phyloP scores from a whole-genome alignment of 345 rosid species.

The Cardiospermum halicacabum region DNA sequence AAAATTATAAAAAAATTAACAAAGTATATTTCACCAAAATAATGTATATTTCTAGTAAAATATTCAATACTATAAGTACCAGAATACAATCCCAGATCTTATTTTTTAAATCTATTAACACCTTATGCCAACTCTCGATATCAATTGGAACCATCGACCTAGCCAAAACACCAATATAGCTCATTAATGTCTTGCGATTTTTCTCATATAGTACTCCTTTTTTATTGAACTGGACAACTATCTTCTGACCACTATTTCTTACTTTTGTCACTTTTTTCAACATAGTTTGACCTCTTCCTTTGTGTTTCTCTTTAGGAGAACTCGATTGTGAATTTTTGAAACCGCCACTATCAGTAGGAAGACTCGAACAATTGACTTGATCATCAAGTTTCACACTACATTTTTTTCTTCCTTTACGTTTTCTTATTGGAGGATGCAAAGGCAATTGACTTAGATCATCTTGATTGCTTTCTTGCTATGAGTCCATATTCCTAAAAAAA shows the following conservation, averaged over 20 bases:
- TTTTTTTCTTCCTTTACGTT: too few species aligned
- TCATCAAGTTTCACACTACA: too few species aligned
- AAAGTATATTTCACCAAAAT: too few species aligned
- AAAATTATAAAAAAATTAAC: background rate
- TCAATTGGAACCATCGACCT: background rate
- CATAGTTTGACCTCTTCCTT: too few species aligned
- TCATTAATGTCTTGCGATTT: background rate
- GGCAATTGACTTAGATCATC: too few species aligned
- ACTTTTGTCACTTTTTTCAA: background rate
- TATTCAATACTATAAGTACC: background rate
- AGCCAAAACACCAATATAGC: background rate
- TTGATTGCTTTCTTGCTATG: too few species aligned
- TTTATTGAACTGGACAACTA: background rate
- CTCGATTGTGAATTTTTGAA: too few species aligned
- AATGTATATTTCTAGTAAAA: background rate
- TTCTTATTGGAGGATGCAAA: too few species aligned
- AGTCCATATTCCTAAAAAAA: too few species aligned
- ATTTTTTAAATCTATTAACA: background rate
- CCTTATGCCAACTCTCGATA: background rate
- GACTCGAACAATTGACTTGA: too few species aligned
- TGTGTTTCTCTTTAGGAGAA: too few species aligned
- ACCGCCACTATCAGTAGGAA: too few species aligned
- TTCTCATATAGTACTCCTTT: background rate
- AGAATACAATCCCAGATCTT: background rate
- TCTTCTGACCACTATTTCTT: background rate